phyloP scores from a whole-genome alignment of 163 green algal genomes.

The Picocystis sp. region DNA sequence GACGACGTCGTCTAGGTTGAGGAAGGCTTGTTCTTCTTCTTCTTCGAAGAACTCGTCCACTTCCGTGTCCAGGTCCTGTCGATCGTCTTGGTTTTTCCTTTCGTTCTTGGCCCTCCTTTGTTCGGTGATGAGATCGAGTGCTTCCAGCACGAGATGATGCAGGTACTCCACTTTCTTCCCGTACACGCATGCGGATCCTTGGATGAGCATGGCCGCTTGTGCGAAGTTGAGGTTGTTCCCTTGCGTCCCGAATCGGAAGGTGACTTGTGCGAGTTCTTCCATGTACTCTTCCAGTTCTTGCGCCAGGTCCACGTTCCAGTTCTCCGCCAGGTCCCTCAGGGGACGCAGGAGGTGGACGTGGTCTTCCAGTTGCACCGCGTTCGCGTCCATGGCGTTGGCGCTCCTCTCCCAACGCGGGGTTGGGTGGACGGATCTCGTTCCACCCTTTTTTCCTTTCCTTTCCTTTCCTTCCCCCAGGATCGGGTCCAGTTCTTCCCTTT shows the following conservation, averaged over 20 bases:
- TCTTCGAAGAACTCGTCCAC: slow-evolving; percentile 6
- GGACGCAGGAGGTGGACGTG: slow-evolving; percentile 30
- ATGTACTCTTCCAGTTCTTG: slow-evolving; percentile 74
- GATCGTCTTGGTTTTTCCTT: neutral
- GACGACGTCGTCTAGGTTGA: slow-evolving; percentile 31
- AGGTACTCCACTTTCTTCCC: slow-evolving; percentile 80
- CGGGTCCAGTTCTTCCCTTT: too few species aligned
- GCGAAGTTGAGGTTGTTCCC: slow-evolving; percentile 55
- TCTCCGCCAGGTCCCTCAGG: slow-evolving; percentile 61
- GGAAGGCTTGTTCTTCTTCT: slow-evolving; percentile 24
- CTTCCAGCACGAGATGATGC: slow-evolving; percentile 55
- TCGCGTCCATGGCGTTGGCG: too few species aligned
- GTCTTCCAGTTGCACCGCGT: too few species aligned
- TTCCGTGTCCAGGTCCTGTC: neutral
- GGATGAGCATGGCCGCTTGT: slow-evolving; percentile 69
- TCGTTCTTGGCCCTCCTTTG: slow-evolving; percentile 2
- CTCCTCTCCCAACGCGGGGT: too few species aligned
- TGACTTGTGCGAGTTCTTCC: slow-evolving; percentile 50
- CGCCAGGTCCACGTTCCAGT: slow-evolving; percentile 73
- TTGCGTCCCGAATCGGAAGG: slow-evolving; percentile 39
- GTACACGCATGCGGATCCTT: slow-evolving; percentile 67
- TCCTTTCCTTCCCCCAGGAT: too few species aligned
- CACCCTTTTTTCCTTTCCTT: too few species aligned
- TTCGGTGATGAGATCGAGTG: slow-evolving; percentile 38
- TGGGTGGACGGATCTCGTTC: too few species aligned